Evolutionary conservation across 1,139 yeast species (phyloP).

Genomic region (Pichia sp.): DNA sequence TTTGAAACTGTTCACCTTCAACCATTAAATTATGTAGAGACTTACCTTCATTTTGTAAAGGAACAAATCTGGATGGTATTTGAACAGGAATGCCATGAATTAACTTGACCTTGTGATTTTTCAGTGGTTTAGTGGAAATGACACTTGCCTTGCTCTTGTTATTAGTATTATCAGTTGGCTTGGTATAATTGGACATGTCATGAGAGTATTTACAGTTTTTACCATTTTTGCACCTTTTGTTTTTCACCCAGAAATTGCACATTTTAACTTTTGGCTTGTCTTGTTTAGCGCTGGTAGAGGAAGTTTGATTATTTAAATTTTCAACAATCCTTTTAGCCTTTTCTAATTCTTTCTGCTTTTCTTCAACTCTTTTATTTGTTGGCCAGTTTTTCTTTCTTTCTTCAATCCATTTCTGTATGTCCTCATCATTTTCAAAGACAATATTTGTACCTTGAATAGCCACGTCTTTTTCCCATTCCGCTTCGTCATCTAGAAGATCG

Average conservation of each 20-base stretch:
- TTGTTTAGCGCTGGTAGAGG: constrained; percentile 39
- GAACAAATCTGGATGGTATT: constrained; percentile 44
- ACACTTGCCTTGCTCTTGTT: neutral
- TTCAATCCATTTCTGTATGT: constrained; percentile 76
- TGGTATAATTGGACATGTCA: constrained; percentile 8
- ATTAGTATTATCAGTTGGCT: constrained; percentile 31
- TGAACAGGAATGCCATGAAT: constrained; percentile 43
- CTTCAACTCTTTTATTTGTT: constrained; percentile 46
- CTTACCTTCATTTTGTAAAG: constrained; percentile 34
- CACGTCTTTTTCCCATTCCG: constrained; percentile 17
- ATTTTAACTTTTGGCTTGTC: constrained; percentile 20
- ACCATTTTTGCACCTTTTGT: constrained; percentile 48
- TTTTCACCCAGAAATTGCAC: constrained; percentile 44
- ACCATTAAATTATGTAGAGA: constrained; percentile 46
- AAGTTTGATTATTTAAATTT: constrained; percentile 5
- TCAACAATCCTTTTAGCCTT: constrained; percentile 18
- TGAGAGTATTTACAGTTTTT: constrained; percentile 40
- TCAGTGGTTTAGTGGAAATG: constrained; percentile 21
- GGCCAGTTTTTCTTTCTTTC: constrained; percentile 82
- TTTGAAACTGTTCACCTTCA: constrained; percentile 44
- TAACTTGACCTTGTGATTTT: constrained; percentile 30
- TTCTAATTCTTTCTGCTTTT: constrained; percentile 29
- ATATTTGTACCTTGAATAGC: constrained; percentile 64
- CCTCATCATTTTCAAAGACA: constrained; percentile 63
- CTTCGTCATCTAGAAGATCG: constrained; percentile 14